Evolutionary conservation across 2,329 filamentous ascomycete genomes (phyloP), one percentile per base, ranked within the genome.

Genomic region (Dothidotthia symphoricarpi): DNA sequence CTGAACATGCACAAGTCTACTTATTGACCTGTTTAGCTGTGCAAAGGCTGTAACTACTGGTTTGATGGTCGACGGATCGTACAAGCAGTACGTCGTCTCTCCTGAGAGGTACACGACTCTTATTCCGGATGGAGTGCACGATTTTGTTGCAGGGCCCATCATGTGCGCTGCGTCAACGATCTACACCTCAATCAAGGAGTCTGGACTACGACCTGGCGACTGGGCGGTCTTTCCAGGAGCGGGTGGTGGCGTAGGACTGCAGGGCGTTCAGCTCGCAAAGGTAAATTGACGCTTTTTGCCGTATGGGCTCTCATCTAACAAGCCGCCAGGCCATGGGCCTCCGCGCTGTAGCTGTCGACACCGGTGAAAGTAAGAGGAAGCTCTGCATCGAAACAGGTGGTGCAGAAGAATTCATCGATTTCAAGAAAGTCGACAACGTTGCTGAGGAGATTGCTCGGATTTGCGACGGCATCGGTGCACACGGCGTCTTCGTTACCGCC

Each of bases 161-260:
- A 80, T 82, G 76, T 82, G 79, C 62, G 59, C 78, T 2, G 80
- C 75, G 0, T 74, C 71, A 6, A 82, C 80, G 1, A 76, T 81
- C 43, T 78, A 81, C 56, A 71, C 75, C 3, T 75, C 77, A 2
- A 64, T 82, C 33, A 68, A 73, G 10, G 73, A 77, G 27, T 75
- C 73, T 0, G 68, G 66, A 2, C 61, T 80, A 3, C 66, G 65
- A 39, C 64, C 76, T 0, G 75, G 76, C 8, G 66, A 79, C 33
- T 81, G 74, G 74, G 74, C 75, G 1, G 71, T 75, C 12, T 77
- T 79, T 45, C 74, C 75, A 3, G 75, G 75, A 12, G 75, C 74
- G 0, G 77, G 71, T 13, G 72, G 77, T 7, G 75, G 75, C 25
- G 77, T 81, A 3, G 77, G 78, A 3, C 75, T 79, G 41, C 77